phyloP scores from a whole-genome alignment of 1,139 yeast genomes.

The Candida glucosophila region DNA sequence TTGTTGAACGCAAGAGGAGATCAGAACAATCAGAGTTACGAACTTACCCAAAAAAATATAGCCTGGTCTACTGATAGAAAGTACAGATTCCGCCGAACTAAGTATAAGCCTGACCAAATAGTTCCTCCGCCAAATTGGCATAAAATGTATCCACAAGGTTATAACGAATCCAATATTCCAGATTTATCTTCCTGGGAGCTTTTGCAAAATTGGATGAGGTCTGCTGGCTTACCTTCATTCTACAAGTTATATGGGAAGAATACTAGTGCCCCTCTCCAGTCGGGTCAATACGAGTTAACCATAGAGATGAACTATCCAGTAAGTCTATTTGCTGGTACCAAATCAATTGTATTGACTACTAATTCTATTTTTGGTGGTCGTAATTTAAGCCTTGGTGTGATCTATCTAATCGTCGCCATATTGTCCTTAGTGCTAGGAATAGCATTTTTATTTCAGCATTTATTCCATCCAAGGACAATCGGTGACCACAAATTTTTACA shows the following conservation, averaged over 20 bases:
- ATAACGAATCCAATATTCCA: constrained; percentile 56
- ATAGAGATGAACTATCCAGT: constrained; percentile 67
- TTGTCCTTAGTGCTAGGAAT: constrained; percentile 39
- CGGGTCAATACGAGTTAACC: constrained; percentile 54
- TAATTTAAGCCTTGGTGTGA: constrained; percentile 56
- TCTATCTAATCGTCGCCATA: constrained; percentile 59
- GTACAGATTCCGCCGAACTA: constrained; percentile 68
- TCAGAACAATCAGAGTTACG: constrained; percentile 39
- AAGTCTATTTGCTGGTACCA: constrained; percentile 58
- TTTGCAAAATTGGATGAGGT: constrained; percentile 86
- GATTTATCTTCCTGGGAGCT: constrained; percentile 52
- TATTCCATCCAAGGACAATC: constrained; percentile 36
- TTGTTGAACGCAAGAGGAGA: constrained; percentile 33
- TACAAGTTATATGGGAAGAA: constrained; percentile 60
- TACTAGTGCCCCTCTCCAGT: constrained; percentile 34
- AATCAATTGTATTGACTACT: constrained; percentile 58
- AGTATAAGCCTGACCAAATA: constrained; percentile 49
- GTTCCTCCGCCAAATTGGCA: constrained; percentile 80
- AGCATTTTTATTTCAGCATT: constrained; percentile 37
- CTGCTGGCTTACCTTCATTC: constrained; percentile 67
- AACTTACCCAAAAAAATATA: constrained; percentile 61
- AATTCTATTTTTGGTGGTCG: constrained; percentile 65
- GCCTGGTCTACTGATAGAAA: constrained; percentile 81
- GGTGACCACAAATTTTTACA: constrained; percentile 40
- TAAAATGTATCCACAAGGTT: constrained; percentile 58